These are phyloP conservation scores for Cucumis cinereus DNA, from an alignment of 306 rosid species.

Conservation along the genomic window DNA sequence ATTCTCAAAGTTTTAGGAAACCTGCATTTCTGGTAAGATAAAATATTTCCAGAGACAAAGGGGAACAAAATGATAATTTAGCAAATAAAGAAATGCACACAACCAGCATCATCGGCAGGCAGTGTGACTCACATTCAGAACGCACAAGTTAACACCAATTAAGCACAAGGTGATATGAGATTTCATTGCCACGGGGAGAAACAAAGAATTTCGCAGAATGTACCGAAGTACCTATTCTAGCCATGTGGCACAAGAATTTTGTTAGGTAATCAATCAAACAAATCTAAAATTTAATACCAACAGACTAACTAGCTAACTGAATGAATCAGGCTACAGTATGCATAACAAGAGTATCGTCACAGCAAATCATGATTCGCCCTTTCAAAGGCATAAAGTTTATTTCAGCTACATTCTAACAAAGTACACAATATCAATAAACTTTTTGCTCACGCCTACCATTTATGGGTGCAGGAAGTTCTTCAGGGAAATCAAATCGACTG, in stretches of 20 bases:
- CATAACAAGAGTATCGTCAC: background rate
- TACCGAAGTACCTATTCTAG: background rate
- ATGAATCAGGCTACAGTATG: background rate
- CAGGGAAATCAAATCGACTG: slow-evolving; percentile 90
- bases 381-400: background rate
- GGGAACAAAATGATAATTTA: background rate
- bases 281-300: background rate
- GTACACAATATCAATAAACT: background rate
- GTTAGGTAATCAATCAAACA: background rate
- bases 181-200: background rate
- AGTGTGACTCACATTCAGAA: background rate
- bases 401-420: background rate
- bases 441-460: slow-evolving; percentile 45
- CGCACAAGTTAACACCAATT: background rate
- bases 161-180: background rate
- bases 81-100: background rate
- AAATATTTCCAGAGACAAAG: background rate
- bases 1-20: slow-evolving; percentile 12
- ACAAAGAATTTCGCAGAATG: background rate
- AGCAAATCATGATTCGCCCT: background rate
- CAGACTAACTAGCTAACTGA: background rate
- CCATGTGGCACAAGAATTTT: background rate
- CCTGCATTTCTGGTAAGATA: background rate
- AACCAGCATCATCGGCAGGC: background rate
- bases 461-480: slow-evolving; percentile 72